Percentiles rank a stretch among this genome's conserved stretches.
These are phyloP conservation scores for Colletotrichum sp. DNA, from an alignment of 2,329 filamentous ascomycete species.

Conservation along the genomic window DNA sequence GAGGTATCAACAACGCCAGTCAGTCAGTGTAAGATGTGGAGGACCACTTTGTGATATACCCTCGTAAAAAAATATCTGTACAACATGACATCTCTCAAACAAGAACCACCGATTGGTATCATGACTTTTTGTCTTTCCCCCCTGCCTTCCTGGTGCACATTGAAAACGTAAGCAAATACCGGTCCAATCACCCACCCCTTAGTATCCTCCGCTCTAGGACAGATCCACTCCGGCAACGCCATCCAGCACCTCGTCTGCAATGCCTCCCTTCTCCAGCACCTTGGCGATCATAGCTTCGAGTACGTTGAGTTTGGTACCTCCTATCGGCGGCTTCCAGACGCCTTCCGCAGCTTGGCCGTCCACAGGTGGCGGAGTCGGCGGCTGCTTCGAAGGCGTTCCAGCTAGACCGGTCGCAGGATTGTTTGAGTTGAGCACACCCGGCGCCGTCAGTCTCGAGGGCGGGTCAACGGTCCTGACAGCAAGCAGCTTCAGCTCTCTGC, in stretches of 20 bases:
- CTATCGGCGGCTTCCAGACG: slow-evolving; percentile 86
- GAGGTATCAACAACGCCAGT: slow-evolving; percentile 20
- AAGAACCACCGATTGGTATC: slow-evolving; percentile 15
- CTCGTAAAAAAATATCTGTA: slow-evolving; percentile 14
- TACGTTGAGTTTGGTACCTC: slow-evolving; percentile 78
- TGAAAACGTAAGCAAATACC: neutral
- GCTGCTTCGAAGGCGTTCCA: slow-evolving; percentile 38
- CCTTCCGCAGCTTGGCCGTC: slow-evolving; percentile 68
- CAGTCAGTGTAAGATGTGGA: neutral
- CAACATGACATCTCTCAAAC: slow-evolving; percentile 4
- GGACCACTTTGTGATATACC: slow-evolving; percentile 14
- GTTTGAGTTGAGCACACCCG: slow-evolving; percentile 69
- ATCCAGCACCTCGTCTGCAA: slow-evolving; percentile 85
- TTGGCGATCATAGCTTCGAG: slow-evolving; percentile 78
- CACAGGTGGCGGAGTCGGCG: slow-evolving; percentile 43
- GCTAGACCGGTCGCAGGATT: slow-evolving; percentile 58
- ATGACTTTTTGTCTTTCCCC: slow-evolving; percentile 5
- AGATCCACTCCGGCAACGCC: slow-evolving; percentile 80
- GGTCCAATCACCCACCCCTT: neutral
- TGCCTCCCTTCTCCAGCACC: slow-evolving; percentile 77
- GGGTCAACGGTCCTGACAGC: slow-evolving; percentile 77
- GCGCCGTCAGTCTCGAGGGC: slow-evolving; percentile 74
- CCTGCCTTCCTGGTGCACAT: neutral
- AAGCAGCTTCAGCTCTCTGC: slow-evolving; percentile 62
- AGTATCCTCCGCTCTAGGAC: slow-evolving; percentile 44